These are phyloP conservation scores for Chloris gayana DNA, from an alignment of 176 grass and related monocot species.

Conservation along the genomic window DNA sequence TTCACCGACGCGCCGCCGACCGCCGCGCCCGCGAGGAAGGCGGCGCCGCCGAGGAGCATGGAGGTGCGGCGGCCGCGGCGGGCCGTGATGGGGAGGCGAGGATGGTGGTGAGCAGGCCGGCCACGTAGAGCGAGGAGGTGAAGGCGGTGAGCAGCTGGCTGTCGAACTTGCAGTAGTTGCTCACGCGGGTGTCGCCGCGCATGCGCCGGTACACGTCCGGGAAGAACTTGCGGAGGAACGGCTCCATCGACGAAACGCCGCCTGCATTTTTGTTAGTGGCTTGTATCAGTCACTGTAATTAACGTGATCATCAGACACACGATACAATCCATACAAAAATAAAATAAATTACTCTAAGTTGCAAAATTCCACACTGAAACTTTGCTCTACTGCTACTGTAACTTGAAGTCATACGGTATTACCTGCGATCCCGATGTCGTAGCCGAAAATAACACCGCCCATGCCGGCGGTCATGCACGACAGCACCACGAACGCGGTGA, in stretches of 20 bases:
- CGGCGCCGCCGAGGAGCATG: constrained; percentile 68
- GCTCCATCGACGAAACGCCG: constrained; percentile 83
- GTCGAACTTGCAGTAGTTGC: constrained; percentile 96
- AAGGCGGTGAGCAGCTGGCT: constrained; percentile 84
- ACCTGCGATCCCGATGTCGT: constrained; percentile 83
- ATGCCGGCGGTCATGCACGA: constrained; percentile 81
- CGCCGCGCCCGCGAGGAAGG: constrained; percentile 49
- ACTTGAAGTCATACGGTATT: background rate
- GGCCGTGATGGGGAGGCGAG: constrained; percentile 54
- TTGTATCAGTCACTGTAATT: background rate
- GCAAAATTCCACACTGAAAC: background rate
- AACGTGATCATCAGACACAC: no score
- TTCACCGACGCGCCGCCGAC: constrained; percentile 53
- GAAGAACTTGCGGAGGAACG: constrained; percentile 75
- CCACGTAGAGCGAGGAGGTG: constrained; percentile 82
- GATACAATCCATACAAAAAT: background rate
- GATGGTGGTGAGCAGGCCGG: constrained; percentile 60
- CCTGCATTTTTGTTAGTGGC: constrained; percentile 5
- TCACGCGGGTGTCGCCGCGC: constrained; percentile 52
- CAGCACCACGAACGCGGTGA: constrained; percentile 67
- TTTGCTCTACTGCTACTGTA: no score
- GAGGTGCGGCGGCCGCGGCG: constrained; percentile 46
- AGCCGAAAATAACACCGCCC: constrained; percentile 83
- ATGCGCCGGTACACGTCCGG: constrained; percentile 65
- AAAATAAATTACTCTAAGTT: background rate